Evolutionary conservation across 768 basidiomycete genomes (phyloP).

Genomic region (Auricularia sp.): DNA sequence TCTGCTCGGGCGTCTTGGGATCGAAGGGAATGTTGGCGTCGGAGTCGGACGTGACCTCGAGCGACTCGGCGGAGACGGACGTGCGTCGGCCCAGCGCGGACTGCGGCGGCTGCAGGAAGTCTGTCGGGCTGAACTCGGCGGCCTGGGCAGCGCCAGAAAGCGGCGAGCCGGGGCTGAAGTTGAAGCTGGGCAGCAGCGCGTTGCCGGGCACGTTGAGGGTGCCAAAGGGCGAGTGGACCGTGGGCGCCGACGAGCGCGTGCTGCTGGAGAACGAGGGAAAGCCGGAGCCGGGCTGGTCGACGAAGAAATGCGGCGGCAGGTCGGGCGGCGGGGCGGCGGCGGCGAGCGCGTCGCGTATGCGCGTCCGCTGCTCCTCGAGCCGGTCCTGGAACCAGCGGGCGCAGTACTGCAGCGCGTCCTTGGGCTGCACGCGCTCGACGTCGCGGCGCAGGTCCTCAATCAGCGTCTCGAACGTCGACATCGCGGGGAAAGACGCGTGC

Average conservation of each 20-base stretch:
- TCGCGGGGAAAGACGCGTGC: conserved; percentile 15
- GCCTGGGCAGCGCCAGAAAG: conserved; percentile 21
- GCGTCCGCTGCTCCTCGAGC: conserved; percentile 73
- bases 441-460: conserved; percentile 82
- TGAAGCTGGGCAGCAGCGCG: conserved; percentile 55
- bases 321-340: conserved; percentile 38
- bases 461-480: conserved; percentile 76
- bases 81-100: conserved; percentile 81
- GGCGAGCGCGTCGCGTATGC: conserved; percentile 55
- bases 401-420: conserved; percentile 85
- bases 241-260: conserved; percentile 46
- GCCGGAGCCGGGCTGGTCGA: conserved; percentile 35
- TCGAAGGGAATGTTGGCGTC: conserved; percentile 66
- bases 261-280: conserved; percentile 22
- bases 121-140: conserved; percentile 29
- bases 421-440: conserved; percentile 74
- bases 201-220: conserved; percentile 75
- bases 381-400: conserved; percentile 91
- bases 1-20: conserved; percentile 73
- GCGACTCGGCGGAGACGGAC: conserved; percentile 93
- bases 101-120: conserved; percentile 63
- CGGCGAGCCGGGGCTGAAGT: conserved; percentile 51
- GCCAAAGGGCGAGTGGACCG: conserved; percentile 57
- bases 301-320: conserved; percentile 48
- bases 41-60: conserved; percentile 62